Base-by-base conservation (phyloP, 139 green algal species). In the Auxenochlorella pyrenoidosa region DNA sequence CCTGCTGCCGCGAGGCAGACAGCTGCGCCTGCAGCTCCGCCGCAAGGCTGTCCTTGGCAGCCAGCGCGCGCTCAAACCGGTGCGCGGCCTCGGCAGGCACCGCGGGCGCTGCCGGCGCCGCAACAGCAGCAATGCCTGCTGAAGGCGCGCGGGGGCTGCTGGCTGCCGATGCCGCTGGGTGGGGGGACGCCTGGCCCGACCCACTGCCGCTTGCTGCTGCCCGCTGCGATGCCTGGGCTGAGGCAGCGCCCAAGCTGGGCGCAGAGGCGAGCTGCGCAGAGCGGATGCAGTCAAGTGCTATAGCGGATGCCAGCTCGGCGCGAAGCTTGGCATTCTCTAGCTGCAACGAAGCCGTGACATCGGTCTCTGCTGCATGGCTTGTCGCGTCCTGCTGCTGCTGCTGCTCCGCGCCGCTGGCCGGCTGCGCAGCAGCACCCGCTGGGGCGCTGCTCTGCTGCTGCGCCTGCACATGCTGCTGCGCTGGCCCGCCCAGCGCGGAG, bases 321-420 rank as follows among this genome's bases (percentile, higher is more conserved):
- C 93, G 90, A 6, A 97, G 89, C 44, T 90, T 87, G 0, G 94
- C 94, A 82, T 96, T 96, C 82, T 96, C 93, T 78, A 96, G 66
- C 76, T 79, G 73, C 54, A 92, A 58, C 66, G 54, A 75, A 1
- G 80, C 63, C 1, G 54, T 72, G 5, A 54, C 63, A 60, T 76
- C 79, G 10, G 44, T 19, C 26, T 75, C 75, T 26, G 73, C 75
- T 54, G 60, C 51, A 6, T 71, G 6, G 5, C 36, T 40, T 30
- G 38, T 77, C n/a, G 58, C 38, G 40, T 2, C 72, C 73, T 58
- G 51, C 84, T 89, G 75, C 63, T 75, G 71, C 84, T 83, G 84
- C 59, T 82, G 34, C 6, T 38, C 79, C 12, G 16, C 51, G 28
- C 19, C 34, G n/a, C 51, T 40, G 75, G 28, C 75, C 26, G 75